phyloP scores from a whole-genome alignment of 257 asterid genomes.

The Orobanche coerulescens region DNA sequence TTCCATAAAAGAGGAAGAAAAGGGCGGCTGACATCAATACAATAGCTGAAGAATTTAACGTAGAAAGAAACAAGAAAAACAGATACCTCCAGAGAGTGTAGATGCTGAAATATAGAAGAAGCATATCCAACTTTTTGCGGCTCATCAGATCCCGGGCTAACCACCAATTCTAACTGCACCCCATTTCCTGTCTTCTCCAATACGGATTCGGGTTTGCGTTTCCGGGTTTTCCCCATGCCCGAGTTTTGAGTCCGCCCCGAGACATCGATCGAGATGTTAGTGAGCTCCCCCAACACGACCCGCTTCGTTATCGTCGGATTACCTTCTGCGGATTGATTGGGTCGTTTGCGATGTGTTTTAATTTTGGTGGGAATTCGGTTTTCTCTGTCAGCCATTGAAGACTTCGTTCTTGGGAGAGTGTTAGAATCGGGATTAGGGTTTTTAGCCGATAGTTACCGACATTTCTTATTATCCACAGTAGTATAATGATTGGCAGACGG shows the following conservation, averaged over 20 bases:
- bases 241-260: slow-evolving; percentile 15
- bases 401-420: not conserved
- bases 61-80: too few species aligned
- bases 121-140: slow-evolving; percentile 32
- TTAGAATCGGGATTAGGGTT: slow-evolving; percentile 20
- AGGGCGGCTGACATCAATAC: not conserved
- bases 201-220: slow-evolving; percentile 15
- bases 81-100: slow-evolving; percentile 65
- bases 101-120: slow-evolving; percentile 55
- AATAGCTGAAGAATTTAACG: not conserved
- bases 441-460: not conserved
- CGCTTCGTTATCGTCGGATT: slow-evolving; percentile 39
- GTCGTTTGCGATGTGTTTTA: slow-evolving; percentile 37
- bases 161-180: slow-evolving; percentile 19
- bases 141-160: slow-evolving; percentile 32
- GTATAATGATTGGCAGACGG: too few species aligned
- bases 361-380: slow-evolving; percentile 12
- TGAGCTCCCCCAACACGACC: slow-evolving; percentile 58
- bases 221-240: slow-evolving; percentile 21
- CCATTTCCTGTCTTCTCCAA: slow-evolving; percentile 17
- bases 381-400: slow-evolving; percentile 37
- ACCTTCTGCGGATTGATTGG: slow-evolving; percentile 24
- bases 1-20: too few species aligned
- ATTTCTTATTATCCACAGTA: too few species aligned
- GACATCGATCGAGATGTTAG: slow-evolving; percentile 29